These are phyloP conservation scores for Hepatocystis sp. DNA, from an alignment of 169 alveolate species.

Conservation along the genomic window DNA sequence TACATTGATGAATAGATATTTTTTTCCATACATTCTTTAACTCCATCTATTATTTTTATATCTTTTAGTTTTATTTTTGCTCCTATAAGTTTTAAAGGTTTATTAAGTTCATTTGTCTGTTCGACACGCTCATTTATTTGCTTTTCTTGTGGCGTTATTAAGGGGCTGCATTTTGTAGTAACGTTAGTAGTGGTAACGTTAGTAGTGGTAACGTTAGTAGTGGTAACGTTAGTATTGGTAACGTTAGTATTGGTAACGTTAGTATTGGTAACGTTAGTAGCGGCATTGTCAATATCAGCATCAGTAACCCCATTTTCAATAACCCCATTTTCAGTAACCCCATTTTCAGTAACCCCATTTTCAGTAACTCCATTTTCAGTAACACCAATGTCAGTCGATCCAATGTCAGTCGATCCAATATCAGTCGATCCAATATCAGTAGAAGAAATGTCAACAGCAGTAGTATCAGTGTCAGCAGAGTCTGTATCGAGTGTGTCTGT, in stretches of 20 bases:
- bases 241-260: too few species aligned
- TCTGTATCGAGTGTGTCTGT: not conserved
- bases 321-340: too few species aligned
- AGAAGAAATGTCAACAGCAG: not conserved
- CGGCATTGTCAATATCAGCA: not conserved
- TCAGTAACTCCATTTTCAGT: too few species aligned
- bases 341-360: too few species aligned
- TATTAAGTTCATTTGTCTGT: not conserved
- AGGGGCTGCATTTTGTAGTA: conserved; percentile 1
- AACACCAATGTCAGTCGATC: not conserved
- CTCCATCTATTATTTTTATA: conserved; percentile 64
- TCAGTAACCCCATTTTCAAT: too few species aligned
- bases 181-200: not conserved
- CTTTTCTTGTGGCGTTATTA: not conserved
- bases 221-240: too few species aligned
- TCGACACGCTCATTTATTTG: not conserved
- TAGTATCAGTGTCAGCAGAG: not conserved
- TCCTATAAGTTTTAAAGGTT: conserved; percentile 29
- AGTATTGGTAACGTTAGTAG: not conserved
- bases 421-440: not conserved
- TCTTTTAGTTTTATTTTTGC: conserved; percentile 57
- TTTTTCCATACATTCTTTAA: conserved; percentile 59
- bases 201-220: not conserved
- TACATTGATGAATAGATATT: conserved; percentile 75
- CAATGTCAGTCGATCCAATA: not conserved